Percentiles rank a stretch among this genome's conserved stretches.
Evolutionary conservation across 2,329 filamentous ascomycete genomes (phyloP).

Genomic region (Trichoderma atroviride): DNA sequence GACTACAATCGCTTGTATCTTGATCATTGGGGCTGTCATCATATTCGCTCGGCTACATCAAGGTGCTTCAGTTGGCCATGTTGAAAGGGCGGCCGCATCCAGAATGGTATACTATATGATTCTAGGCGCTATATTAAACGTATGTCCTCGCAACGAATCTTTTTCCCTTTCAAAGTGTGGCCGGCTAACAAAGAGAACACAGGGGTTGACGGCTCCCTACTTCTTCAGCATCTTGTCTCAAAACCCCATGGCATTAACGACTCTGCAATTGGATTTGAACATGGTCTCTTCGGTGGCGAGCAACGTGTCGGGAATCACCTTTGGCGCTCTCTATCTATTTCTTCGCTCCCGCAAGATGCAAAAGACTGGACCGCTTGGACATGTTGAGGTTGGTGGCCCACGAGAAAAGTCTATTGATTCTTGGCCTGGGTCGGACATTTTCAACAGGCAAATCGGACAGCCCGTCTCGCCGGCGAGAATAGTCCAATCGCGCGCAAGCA

Average conservation of each 20-base stretch:
- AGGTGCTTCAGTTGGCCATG: slow-evolving; percentile 56
- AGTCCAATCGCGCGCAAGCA: slow-evolving; percentile 16
- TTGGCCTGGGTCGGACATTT: slow-evolving; percentile 25
- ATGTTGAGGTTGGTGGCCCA: slow-evolving; percentile 50
- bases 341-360: slow-evolving; percentile 64
- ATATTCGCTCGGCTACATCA: slow-evolving; percentile 62
- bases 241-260: slow-evolving; percentile 43
- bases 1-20: slow-evolving; percentile 50
- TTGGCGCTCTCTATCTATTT: slow-evolving; percentile 67
- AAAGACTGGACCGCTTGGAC: slow-evolving; percentile 52
- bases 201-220: slow-evolving; percentile 65
- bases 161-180: neutral
- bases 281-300: slow-evolving; percentile 68
- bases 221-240: slow-evolving; percentile 60
- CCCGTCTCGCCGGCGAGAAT: slow-evolving; percentile 29
- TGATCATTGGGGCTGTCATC: slow-evolving; percentile 54
- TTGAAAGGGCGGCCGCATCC: slow-evolving; percentile 65
- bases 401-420: slow-evolving; percentile 31
- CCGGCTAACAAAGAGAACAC: neutral
- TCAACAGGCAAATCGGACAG: slow-evolving; percentile 31
- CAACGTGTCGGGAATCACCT: slow-evolving; percentile 67
- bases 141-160: slow-evolving; percentile 42
- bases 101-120: slow-evolving; percentile 70
- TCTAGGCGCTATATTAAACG: slow-evolving; percentile 59
- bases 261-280: slow-evolving; percentile 48